Percentiles rank a stretch among this genome's conserved stretches.
phyloP scores from a whole-genome alignment of 345 rosid genomes.

The Bruguiera gymnorhiza region DNA sequence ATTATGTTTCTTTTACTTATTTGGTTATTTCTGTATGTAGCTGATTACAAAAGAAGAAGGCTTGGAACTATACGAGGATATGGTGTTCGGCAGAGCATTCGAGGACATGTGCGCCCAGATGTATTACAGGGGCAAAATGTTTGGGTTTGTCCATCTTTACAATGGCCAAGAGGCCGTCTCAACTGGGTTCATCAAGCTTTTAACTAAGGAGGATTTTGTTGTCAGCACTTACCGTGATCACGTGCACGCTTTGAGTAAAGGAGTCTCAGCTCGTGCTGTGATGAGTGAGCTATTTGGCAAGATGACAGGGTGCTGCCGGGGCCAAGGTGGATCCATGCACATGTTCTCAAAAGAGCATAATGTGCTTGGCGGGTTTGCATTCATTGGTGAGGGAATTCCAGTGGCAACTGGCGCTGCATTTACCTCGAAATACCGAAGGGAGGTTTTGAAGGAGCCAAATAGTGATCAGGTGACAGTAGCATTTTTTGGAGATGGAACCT shows the following conservation, averaged over 20 bases:
- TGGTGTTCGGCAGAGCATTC: slow-evolving; percentile 69
- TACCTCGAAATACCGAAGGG: slow-evolving; percentile 60
- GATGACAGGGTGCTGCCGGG: slow-evolving; percentile 78
- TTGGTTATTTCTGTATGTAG: slow-evolving; percentile 28
- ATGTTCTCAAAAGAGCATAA: slow-evolving; percentile 87
- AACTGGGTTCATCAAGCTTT: slow-evolving; percentile 68
- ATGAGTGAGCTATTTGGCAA: slow-evolving; percentile 94
- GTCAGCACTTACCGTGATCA: slow-evolving; percentile 86
- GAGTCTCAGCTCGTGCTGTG: slow-evolving; percentile 75
- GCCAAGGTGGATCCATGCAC: slow-evolving; percentile 90
- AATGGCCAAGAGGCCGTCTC: slow-evolving; percentile 88
- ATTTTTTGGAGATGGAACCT: slow-evolving; percentile 81
- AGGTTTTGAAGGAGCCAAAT: slow-evolving; percentile 52
- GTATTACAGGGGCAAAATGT: slow-evolving; percentile 87
- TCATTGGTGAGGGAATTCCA: slow-evolving; percentile 83
- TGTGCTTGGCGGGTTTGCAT: slow-evolving; percentile 84
- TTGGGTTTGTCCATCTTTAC: slow-evolving; percentile 81
- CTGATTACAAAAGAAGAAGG: slow-evolving; percentile 75
- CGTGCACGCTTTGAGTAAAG: slow-evolving; percentile 80
- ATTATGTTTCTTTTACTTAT: neutral
- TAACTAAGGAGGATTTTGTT: slow-evolving; percentile 52
- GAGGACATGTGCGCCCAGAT: slow-evolving; percentile 97
- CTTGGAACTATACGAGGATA: slow-evolving; percentile 67
- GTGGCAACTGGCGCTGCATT: slow-evolving; percentile 83
- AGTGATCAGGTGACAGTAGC: slow-evolving; percentile 70